Percentiles rank a stretch among this genome's conserved stretches.
Evolutionary conservation across 2,329 filamentous ascomycete species (phyloP).

Genomic region (Aspergillus pseudoglaucus): DNA sequence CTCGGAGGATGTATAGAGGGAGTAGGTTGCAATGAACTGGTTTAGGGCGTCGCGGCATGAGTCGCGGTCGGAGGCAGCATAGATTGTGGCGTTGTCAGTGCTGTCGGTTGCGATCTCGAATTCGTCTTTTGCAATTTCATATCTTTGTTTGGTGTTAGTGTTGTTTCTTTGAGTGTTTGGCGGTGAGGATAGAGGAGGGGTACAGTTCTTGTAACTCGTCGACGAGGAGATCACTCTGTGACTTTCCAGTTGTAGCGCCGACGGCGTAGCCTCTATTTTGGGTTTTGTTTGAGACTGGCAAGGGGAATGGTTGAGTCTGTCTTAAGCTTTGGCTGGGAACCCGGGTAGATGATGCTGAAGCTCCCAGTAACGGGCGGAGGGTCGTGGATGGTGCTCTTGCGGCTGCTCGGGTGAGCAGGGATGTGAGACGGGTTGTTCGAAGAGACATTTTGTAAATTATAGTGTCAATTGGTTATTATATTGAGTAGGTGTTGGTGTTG

Average conservation of each 20-base stretch:
- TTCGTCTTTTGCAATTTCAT: slow-evolving; percentile 42
- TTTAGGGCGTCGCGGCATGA: slow-evolving; percentile 42
- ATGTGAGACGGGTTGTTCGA: neutral
- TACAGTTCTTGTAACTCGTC: slow-evolving; percentile 34
- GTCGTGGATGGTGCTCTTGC: neutral
- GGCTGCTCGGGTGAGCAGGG: neutral
- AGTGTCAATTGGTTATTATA: neutral
- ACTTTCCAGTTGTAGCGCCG: slow-evolving; percentile 14
- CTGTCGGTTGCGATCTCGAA: slow-evolving; percentile 46
- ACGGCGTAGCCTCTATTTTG: too few relatives aligned
- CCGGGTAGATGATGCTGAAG: neutral
- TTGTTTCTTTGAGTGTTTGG: neutral
- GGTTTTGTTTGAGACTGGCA: neutral
- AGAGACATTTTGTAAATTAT: neutral
- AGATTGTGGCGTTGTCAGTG: slow-evolving; percentile 39
- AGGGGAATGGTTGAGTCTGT: neutral
- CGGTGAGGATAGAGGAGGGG: neutral
- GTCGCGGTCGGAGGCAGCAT: slow-evolving; percentile 41
- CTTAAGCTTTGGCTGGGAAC: neutral
- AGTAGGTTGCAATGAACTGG: slow-evolving; percentile 29
- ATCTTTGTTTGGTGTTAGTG: slow-evolving; percentile 21
- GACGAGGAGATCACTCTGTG: slow-evolving; percentile 26
- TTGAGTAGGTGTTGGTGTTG: neutral
- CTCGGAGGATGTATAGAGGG: slow-evolving; percentile 23
- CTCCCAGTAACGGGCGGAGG: too few relatives aligned